Evolutionary conservation across 192 early-diverging fungal species (phyloP), one percentile per base, ranked within the genome.

Genomic region (Entomortierella lignicola): DNA sequence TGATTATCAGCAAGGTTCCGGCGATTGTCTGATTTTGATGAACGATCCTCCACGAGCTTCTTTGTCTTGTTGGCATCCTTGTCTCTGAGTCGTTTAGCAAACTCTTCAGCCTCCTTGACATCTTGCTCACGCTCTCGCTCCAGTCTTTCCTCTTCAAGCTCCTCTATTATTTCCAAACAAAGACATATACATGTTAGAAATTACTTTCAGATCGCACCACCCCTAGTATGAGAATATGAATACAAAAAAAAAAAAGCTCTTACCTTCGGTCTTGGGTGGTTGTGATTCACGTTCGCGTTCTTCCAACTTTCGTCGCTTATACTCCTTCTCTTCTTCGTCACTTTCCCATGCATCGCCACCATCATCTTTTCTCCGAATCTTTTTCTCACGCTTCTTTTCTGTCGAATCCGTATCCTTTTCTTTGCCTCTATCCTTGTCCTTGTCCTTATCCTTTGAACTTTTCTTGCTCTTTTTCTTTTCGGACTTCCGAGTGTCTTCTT

Each of bases 21-120:
- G 5, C 95, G 88, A 1, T 87, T 84, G 23, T 91, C 89, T 26
- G 67, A 69, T 58, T 88, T 90, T 29, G 91, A 89, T 1, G 90
- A 91, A 37, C 88, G 69, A 67, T 95, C 94, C 56, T 93, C 93
- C 20, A 92, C 81, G n/a, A 93, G 73, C 67, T 91, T 93, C 55
- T 91, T 96, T 34, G 86, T 93, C 72, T 86, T 90, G 44, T 92
- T 91, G 54, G 91, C 89, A 71, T 99, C 97, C 70, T 89, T 92
- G 61, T 93, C 87, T 66, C 88, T 89, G 41, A 98, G 73, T 32
- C 96, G 81, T 52, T 92, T 86, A 6, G 92, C 93, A 83, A 97
- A 94, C 72, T 94, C 97, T 66, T 99, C 96, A 50, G 95, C 90
- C 81, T 99, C 97, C 55, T 83, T 82, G 15, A 93, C 66, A 84